Evolutionary conservation across 495 filamentous ascomycete genomes (phyloP).

Genomic region (Neurospora tetrasperma): DNA sequence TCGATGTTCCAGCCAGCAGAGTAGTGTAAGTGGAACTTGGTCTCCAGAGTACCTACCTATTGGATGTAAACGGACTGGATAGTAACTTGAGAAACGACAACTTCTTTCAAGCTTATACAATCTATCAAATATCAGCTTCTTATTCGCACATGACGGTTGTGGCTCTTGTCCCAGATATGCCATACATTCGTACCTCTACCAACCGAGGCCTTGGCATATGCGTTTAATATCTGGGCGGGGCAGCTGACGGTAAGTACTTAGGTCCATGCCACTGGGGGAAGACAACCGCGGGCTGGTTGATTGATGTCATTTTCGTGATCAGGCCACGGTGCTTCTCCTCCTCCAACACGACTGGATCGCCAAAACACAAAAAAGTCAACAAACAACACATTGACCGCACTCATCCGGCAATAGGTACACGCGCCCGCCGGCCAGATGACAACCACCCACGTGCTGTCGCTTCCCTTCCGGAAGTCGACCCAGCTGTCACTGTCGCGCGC

Average conservation of each 20-base stretch:
- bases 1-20: neutral
- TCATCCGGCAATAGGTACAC: too few species aligned
- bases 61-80: neutral
- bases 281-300: neutral
- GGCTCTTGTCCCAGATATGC: neutral
- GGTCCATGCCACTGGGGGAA: neutral
- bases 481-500: constrained; percentile 65
- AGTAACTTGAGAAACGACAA: too few species aligned
- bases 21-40: neutral
- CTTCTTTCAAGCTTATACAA: too few species aligned
- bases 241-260: neutral
- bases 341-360: neutral
- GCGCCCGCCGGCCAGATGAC: neutral
- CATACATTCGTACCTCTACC: neutral
- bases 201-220: neutral
- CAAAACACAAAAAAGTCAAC: neutral
- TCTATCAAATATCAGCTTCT: neutral
- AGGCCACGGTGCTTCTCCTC: neutral
- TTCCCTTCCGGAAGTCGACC: constrained; percentile 83
- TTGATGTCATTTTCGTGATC: neutral
- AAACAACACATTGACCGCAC: neutral
- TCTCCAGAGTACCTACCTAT: neutral
- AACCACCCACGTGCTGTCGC: constrained; percentile 37
- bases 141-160: neutral
- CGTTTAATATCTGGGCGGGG: neutral